Conservation (phyloP, 768 basidiomycete species). For the Boletus huronensis region DNA sequence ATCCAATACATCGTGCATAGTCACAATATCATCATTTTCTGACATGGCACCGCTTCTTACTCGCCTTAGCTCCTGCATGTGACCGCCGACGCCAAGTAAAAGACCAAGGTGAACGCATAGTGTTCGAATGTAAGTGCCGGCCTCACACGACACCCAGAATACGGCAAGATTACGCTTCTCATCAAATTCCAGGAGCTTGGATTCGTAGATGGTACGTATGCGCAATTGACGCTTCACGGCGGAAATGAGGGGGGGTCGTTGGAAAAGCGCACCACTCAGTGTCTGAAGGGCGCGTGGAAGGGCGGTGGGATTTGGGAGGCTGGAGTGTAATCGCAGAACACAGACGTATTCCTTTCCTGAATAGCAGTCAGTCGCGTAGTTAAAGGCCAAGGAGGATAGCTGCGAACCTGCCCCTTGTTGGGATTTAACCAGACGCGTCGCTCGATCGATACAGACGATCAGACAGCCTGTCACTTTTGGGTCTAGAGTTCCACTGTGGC, state of each 20-base stretch:
- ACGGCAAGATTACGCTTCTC: slow-evolving; percentile 95
- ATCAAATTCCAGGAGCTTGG: slow-evolving; percentile 93
- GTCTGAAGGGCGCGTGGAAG: slow-evolving; percentile 95
- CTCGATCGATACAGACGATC: slow-evolving; percentile 98
- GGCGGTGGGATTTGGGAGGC: slow-evolving; percentile 74
- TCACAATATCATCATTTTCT: slow-evolving; percentile 97
- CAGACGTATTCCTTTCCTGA: slow-evolving; percentile 97
- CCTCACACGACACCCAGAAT: slow-evolving; percentile 99
- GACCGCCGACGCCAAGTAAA: slow-evolving; percentile 94
- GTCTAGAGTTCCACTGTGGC: slow-evolving; percentile 97
- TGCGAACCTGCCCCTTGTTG: slow-evolving; percentile 92
- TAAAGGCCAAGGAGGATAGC: background rate
- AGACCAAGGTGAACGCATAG: slow-evolving; percentile 96
- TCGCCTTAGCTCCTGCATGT: slow-evolving; percentile 97
- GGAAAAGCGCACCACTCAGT: slow-evolving; percentile 95
- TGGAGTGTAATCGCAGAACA: slow-evolving; percentile 88
- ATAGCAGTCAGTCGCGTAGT: slow-evolving; percentile 1
- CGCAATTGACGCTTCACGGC: slow-evolving; percentile 98
- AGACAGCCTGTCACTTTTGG: slow-evolving; percentile 99
- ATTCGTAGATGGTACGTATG: slow-evolving; percentile 95
- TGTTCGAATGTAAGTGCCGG: slow-evolving; percentile 94
- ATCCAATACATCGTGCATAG: slow-evolving; percentile 99
- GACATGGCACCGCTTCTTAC: slow-evolving; percentile 95
- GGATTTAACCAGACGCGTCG: slow-evolving; percentile 94
- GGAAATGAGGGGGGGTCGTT: slow-evolving; percentile 97